Evolutionary conservation across 257 asterid species (phyloP).

Genomic region (Solanum arcanum): DNA sequence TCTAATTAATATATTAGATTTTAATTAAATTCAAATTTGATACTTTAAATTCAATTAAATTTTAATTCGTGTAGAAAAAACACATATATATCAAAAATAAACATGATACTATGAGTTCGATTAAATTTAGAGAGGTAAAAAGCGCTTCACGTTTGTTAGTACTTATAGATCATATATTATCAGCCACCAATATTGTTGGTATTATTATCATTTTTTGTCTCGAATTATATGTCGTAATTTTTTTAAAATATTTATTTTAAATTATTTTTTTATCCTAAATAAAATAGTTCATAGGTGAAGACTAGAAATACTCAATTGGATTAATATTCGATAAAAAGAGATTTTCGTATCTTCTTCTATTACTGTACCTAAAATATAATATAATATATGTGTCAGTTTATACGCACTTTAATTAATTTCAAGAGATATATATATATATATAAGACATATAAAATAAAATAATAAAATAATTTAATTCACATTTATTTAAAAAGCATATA

Average conservation of each 20-base stretch:
- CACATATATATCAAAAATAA: rapidly evolving
- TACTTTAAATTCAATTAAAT: too few relatives aligned
- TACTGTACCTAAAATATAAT: too few relatives aligned
- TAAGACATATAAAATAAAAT: too few relatives aligned
- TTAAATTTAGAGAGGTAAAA: rapidly evolving
- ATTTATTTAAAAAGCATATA: not conserved
- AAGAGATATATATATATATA: not conserved
- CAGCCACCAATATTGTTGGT: not conserved
- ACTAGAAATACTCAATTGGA: not conserved
- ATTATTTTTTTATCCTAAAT: not conserved
- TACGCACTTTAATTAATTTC: rapidly evolving
- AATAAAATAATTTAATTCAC: too few relatives aligned
- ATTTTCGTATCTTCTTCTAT: not conserved
- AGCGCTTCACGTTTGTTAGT: too few relatives aligned
- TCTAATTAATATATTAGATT: too few relatives aligned
- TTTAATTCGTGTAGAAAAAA: rapidly evolving
- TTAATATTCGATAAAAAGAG: not conserved
- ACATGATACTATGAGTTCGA: too few relatives aligned
- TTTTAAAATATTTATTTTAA: not conserved
- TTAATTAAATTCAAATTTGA: too few relatives aligned
- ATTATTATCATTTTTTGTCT: not conserved
- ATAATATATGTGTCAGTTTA: rapidly evolving
- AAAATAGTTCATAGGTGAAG: not conserved
- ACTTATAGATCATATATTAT: too few relatives aligned
- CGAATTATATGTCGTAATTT: not conserved